These are phyloP conservation scores for Plantago elongata DNA, from an alignment of 257 asterid genomes.

Conservation along the genomic window DNA sequence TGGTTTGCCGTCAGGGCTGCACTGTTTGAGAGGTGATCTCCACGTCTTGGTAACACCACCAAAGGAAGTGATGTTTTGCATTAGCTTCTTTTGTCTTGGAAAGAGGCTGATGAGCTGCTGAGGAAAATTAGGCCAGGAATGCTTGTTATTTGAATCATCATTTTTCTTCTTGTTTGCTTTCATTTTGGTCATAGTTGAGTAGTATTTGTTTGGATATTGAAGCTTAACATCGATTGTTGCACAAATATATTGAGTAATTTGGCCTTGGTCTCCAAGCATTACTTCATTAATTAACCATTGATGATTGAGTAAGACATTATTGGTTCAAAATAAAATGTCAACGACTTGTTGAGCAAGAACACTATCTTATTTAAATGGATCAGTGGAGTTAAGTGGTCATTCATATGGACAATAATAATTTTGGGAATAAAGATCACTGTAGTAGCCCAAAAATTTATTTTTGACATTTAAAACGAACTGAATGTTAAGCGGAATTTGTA, in stretches of 20 bases:
- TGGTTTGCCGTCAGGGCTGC: conserved; percentile 1
- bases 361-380: too few species aligned
- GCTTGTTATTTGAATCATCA: neutral
- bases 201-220: neutral
- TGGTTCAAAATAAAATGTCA: too few species aligned
- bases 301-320: too few species aligned
- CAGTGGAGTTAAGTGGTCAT: too few species aligned
- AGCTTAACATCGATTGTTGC: neutral
- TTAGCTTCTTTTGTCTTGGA: conserved; percentile 9
- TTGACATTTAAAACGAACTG: too few species aligned
- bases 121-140: conserved; percentile 28
- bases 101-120: conserved; percentile 14
- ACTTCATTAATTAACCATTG: neutral
- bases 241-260: neutral
- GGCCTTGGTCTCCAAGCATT: neutral
- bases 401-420: too few species aligned
- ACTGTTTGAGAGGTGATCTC: neutral
- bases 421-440: too few species aligned
- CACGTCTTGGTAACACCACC: conserved; percentile 24
- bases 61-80: conserved; percentile 16
- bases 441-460: too few species aligned
- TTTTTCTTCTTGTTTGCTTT: neutral
- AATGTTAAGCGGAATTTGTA: too few species aligned
- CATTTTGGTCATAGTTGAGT: conserved; percentile 12
- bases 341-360: too few species aligned